Base-by-base conservation (phyloP, 768 basidiomycete genomes). In the Serendipita indica region DNA sequence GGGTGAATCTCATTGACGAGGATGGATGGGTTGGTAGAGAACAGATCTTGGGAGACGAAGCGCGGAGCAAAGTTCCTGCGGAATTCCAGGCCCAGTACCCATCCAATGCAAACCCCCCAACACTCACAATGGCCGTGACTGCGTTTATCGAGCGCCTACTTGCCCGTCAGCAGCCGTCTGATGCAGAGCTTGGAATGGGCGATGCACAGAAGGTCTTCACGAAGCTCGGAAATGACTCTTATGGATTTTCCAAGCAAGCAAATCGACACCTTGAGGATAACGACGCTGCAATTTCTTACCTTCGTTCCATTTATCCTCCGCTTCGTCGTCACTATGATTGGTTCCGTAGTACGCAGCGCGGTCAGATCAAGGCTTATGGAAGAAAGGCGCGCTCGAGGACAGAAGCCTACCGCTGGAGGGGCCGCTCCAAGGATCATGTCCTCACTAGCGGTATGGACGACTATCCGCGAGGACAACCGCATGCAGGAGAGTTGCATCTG, bases 391-490 rank as follows among this genome's bases (percentile, higher is more conserved):
- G 85, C n/a, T 89, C 88, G n/a, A 76, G 84, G 57, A 82, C 82
- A 0, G 92, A 97, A 69, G 92, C 79, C 1, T 98, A 96, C 72
- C 79, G 93, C 33, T 98, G 93, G 94, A 80, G 94, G 32, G 93
- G 93, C 28, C 76, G 93, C 39, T 86, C 89, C 4, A 78, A 83
- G 65, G 76, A 77, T 27, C 91, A 94, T 69, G 86, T 98, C 35
- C 72, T 98, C 59, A 96, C 94, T 0, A 89, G 86, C 65, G 93
- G 93, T 0, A 84, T 98, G 82, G 93, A 98, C 68, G 93, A 98
- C 70, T 97, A 93, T 69, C 93, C 93, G 10, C 79, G 93, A 58
- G 91, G 87, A 13, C 80, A 83, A 27, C 86, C 93, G 3, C 89
- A 92, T 66, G 77, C 82, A 1, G 93, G 94, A 52, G 93, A 97